Percentiles rank a stretch among this genome's conserved stretches.
Evolutionary conservation across 139 green algal genomes (phyloP).

Genomic region (Chlorella sp.): DNA sequence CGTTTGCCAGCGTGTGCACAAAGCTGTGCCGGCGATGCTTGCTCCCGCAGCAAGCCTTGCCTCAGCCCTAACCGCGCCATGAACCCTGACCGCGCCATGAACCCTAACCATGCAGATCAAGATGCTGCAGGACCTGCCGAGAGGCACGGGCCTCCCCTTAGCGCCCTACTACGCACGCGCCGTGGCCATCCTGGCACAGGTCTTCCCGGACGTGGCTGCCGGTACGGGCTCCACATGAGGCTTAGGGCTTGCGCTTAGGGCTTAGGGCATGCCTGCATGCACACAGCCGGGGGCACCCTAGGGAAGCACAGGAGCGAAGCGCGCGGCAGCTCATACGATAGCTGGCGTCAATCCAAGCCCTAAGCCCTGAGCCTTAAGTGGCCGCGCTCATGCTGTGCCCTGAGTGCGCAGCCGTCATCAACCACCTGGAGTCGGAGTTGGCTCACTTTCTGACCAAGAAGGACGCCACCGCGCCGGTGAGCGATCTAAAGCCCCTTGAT

Average conservation of each 20-base stretch:
- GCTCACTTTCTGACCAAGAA: constrained; percentile 53
- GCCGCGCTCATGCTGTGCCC: too few relatives aligned
- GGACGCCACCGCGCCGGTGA: constrained; percentile 51
- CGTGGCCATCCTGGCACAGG: constrained; percentile 15
- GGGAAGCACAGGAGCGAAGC: too few relatives aligned
- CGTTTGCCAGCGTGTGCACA: neutral
- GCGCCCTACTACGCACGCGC: neutral
- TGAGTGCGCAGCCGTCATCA: constrained; percentile 39
- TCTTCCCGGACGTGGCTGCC: constrained; percentile 74
- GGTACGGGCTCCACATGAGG: too few relatives aligned
- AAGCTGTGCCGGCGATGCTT: neutral
- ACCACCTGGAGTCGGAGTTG: constrained; percentile 75
- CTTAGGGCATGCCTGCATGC: too few relatives aligned
- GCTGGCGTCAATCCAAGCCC: too few relatives aligned
- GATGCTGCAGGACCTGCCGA: neutral
- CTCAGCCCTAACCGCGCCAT: neutral
- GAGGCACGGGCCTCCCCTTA: neutral
- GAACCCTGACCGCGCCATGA: neutral
- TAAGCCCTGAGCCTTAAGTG: too few relatives aligned
- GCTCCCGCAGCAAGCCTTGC: neutral
- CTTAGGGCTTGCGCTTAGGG: too few relatives aligned
- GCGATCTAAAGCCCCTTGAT: too few relatives aligned
- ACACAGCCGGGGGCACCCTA: too few relatives aligned
- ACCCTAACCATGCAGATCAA: neutral
- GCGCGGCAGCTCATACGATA: too few relatives aligned